Conservation (phyloP, 75 land plant species). For the Isoetes taiwanensis region DNA sequence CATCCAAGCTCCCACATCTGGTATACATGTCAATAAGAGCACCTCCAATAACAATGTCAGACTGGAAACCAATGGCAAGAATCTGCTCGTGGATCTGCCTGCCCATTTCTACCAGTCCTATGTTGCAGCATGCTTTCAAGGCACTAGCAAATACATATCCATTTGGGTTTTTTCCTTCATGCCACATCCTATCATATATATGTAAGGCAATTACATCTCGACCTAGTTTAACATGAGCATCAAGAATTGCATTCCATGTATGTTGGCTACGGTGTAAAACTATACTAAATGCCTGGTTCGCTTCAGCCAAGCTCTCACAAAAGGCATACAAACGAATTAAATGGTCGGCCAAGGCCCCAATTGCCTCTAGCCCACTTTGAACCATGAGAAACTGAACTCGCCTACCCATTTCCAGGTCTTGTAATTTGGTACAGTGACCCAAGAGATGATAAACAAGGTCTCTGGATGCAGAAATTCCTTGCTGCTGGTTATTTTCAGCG, state of each 20-base stretch:
- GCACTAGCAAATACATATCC: conserved; percentile 23
- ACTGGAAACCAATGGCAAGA: conserved; percentile 16
- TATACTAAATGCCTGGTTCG: background rate
- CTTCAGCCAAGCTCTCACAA: conserved; percentile 1
- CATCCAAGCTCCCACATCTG: conserved; percentile 25
- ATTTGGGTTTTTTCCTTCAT: conserved; percentile 17
- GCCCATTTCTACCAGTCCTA: conserved; percentile 12
- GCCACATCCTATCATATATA: background rate
- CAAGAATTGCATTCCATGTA: background rate
- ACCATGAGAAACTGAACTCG: no score
- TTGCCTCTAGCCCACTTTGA: no score
- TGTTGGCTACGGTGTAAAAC: background rate
- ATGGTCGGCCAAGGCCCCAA: no score
- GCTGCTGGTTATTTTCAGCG: no score
- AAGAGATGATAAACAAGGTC: no score
- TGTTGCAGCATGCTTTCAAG: conserved; percentile 14
- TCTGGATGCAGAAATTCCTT: no score
- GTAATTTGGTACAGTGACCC: no score
- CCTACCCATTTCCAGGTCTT: no score
- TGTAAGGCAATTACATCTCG: background rate
- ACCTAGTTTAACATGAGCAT: background rate
- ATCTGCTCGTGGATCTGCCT: conserved; percentile 24
- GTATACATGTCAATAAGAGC: conserved; percentile 40
- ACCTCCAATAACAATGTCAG: conserved; percentile 25
- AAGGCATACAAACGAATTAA: background rate